These are phyloP conservation scores for Monilinia fructicola DNA, from an alignment of 2,329 filamentous ascomycete genomes.

Conservation along the genomic window DNA sequence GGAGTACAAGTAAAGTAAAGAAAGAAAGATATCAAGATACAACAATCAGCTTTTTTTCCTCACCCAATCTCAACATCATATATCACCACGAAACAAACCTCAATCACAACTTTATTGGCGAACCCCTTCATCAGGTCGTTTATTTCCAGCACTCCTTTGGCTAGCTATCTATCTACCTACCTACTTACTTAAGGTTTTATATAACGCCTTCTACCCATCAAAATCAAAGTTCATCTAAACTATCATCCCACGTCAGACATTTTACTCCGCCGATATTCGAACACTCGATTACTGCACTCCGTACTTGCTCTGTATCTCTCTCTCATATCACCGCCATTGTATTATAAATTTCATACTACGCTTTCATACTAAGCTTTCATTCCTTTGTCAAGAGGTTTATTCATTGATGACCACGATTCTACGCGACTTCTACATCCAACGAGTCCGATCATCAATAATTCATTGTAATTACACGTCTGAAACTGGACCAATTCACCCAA, in stretches of 20 bases:
- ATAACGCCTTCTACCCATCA: neutral
- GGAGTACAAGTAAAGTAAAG: too few species aligned
- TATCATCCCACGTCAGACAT: constrained; percentile 22
- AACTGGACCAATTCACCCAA: constrained; percentile 39
- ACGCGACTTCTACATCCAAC: constrained; percentile 14
- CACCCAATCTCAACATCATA: neutral
- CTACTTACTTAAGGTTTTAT: neutral
- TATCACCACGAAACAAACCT: constrained; percentile 1
- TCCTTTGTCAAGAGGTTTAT: constrained; percentile 9
- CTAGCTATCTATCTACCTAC: neutral
- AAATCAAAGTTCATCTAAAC: neutral
- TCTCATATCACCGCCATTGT: constrained; percentile 4
- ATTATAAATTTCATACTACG: neutral
- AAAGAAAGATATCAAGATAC: too few species aligned
- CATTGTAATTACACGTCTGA: constrained; percentile 21
- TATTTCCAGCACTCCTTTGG: neutral
- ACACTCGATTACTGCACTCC: constrained; percentile 15
- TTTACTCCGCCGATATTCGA: constrained; percentile 7
- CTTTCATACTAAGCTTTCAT: neutral
- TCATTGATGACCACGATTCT: constrained; percentile 20
- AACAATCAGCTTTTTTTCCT: neutral
- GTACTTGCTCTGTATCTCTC: neutral
- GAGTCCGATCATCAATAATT: neutral
- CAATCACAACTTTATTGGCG: constrained; percentile 6
- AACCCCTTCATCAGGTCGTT: neutral